Base-by-base conservation (phyloP, 2,329 filamentous ascomycete species). In the Aspergillus fructus region DNA sequence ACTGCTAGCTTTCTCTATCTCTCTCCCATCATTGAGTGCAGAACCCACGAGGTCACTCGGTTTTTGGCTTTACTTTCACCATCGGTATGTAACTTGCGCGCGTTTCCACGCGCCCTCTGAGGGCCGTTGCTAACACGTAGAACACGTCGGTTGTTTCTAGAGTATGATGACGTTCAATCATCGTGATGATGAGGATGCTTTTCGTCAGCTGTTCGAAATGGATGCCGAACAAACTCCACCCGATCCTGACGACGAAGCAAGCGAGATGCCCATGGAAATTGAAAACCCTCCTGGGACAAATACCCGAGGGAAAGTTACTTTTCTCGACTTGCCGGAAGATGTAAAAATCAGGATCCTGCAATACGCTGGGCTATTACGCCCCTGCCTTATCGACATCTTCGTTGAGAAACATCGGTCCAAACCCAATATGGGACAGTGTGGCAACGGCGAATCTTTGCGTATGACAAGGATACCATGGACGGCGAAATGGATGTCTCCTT, bases 361-460 rank as follows among this genome's bases (percentile, higher is more conserved):
- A 27, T 65, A 67, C 48, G 57, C 59, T 33, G 63, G 62, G 3
- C 57, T 70, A 8, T 34, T 66, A 40, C 60, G 67, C 13, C 53
- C 58, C 9, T 68, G 66, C 33, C 45, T 62, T 23, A 64, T 68
- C 48, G 49, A 66, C 19, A 23, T 67, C 12, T 43, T 39, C 5
- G 37, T 34, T n/a, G 61, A 66, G 49, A 56, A 48, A 11, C 24
- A 9, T n/a, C 57, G 59, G 17, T 42, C 23, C 17, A 60, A 58
- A 42, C 45, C 43, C 11, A 45, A 47, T 33, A 15, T 40, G 33
- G 42, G 19, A 4, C 21, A 39, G 11, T 56, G 49, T 40, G 42
- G 30, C 3, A 47, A 11, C n/a, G 43, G 49, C 27, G 58, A 58
- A 27, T 21, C 50, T 15, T 33, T 49, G 8, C 59, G 59, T 12